Evolutionary conservation across 805 yeast species (phyloP), one percentile per base, ranked within the genome.

Genomic region (Debaryomyces tyrocola): DNA sequence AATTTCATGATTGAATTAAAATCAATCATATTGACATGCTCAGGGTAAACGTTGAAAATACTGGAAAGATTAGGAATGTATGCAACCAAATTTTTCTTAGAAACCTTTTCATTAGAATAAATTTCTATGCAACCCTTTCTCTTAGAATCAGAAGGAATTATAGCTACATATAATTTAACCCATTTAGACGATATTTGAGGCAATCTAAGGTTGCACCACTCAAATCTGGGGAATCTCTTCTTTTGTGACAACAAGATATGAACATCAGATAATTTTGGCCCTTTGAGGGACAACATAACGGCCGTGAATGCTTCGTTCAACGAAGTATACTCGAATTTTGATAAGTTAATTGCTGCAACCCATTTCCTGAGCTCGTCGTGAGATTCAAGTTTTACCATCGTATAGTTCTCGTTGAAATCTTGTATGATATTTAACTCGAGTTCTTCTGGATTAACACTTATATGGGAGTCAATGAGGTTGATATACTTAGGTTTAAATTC

Each of bases 271-370:
- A 84, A 69, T 43, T 68, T 60, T 3, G 81, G 69, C 1, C 85
- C 89, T 52, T 79, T 82, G 7, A 79, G 63, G 7, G 85, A 78
- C 29, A 84, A 61, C 29, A 83, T 63, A 2, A 83, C 85, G 6
- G 87, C 90, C 0, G 88, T 83, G 57, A 78, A 84, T 17, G 83
- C 75, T 62, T 83, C 85, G 55, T 79, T 82, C 44, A 84, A 66
- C 40, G 78, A 75, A 15, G 73, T 70, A 53, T 69, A 76, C 61
- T 84, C 90, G 56, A 69, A 84, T 51, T 75, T 78, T n/a, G 84
- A 64, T 40, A 84, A 60, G 41, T 75, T 65, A 31, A 83, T 59
- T 3, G 83, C 78, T 1, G 82, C 65, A 15, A 79, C 65, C 79
- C 80, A 76, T 41, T 50, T 52, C 37, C 51, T 46, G 45, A 62